Conservation (phyloP, 2,329 filamentous ascomycete genomes). For the Trichoderma koningiopsis region DNA sequence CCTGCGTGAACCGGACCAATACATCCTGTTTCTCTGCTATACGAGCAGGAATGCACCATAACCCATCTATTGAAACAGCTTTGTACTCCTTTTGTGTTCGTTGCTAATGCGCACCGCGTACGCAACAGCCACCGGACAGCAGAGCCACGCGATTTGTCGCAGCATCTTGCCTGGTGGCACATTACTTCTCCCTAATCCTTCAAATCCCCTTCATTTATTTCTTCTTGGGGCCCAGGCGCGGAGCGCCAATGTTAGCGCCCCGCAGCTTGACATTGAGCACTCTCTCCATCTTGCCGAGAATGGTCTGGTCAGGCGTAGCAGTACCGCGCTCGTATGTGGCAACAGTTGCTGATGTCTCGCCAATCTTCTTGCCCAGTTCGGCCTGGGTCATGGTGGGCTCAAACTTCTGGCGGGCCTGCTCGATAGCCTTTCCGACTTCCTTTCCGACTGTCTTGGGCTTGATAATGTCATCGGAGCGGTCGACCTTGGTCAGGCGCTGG, state of each 20-base stretch:
- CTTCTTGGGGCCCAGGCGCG: slow-evolving; percentile 61
- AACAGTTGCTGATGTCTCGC: slow-evolving; percentile 78
- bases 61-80: slow-evolving; percentile 24
- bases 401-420: slow-evolving; percentile 74
- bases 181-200: slow-evolving; percentile 3
- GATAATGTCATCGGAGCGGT: slow-evolving; percentile 95
- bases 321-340: slow-evolving; percentile 83
- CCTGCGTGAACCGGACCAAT: slow-evolving; percentile 23
- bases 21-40: slow-evolving; percentile 22
- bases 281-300: slow-evolving; percentile 75
- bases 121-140: neutral
- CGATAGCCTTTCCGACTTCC: slow-evolving; percentile 80
- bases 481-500: slow-evolving; percentile 96
- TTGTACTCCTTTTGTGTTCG: slow-evolving; percentile 4
- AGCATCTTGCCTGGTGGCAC: neutral
- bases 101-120: neutral
- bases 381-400: slow-evolving; percentile 98
- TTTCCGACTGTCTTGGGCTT: slow-evolving; percentile 90
- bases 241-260: slow-evolving; percentile 48
- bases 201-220: slow-evolving; percentile 35
- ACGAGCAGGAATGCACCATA: slow-evolving; percentile 20
- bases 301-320: slow-evolving; percentile 80
- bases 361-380: slow-evolving; percentile 81
- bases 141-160: neutral
- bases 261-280: slow-evolving; percentile 87